Evolutionary conservation across 768 basidiomycete genomes (phyloP).

Genomic region (Chlorophyllum brunneum): DNA sequence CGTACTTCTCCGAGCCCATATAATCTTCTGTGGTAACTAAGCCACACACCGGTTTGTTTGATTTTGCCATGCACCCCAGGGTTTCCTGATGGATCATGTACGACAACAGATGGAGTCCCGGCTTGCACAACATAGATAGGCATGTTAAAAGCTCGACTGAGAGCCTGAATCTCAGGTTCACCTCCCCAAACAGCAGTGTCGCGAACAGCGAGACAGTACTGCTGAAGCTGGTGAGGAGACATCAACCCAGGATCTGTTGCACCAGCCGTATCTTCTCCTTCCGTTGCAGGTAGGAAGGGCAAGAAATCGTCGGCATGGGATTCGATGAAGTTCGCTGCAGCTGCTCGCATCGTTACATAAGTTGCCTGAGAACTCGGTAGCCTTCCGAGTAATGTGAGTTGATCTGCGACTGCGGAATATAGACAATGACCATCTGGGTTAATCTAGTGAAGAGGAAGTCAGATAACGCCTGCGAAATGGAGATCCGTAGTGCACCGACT

Average conservation of each 20-base stretch:
- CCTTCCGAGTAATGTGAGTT: constrained; percentile 71
- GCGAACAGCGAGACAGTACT: constrained; percentile 75
- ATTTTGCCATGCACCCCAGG: constrained; percentile 23
- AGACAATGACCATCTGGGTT: constrained; percentile 96
- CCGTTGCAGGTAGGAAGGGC: constrained; percentile 81
- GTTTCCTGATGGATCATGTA: constrained; percentile 58
- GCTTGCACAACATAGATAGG: constrained; percentile 92
- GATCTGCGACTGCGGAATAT: constrained; percentile 91
- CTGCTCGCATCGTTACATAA: constrained; percentile 56
- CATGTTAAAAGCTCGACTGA: constrained; percentile 74
- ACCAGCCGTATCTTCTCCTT: constrained; percentile 66
- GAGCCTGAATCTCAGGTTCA: constrained; percentile 92
- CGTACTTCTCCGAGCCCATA: constrained; percentile 95
- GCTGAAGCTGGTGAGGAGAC: constrained; percentile 56
- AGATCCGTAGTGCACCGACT: constrained; percentile 32
- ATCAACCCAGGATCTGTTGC: constrained; percentile 69
- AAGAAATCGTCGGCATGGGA: constrained; percentile 86
- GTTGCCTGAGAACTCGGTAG: constrained; percentile 54
- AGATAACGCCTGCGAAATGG: not conserved
- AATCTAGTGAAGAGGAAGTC: constrained; percentile 49
- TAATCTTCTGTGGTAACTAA: constrained; percentile 92
- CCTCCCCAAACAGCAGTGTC: constrained; percentile 95
- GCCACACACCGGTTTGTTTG: constrained; percentile 47
- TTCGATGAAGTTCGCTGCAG: constrained; percentile 79
- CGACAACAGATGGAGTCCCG: constrained; percentile 76